Evolutionary conservation across 257 asterid genomes (phyloP).

Genomic region (Capsicum rhomboideum): DNA sequence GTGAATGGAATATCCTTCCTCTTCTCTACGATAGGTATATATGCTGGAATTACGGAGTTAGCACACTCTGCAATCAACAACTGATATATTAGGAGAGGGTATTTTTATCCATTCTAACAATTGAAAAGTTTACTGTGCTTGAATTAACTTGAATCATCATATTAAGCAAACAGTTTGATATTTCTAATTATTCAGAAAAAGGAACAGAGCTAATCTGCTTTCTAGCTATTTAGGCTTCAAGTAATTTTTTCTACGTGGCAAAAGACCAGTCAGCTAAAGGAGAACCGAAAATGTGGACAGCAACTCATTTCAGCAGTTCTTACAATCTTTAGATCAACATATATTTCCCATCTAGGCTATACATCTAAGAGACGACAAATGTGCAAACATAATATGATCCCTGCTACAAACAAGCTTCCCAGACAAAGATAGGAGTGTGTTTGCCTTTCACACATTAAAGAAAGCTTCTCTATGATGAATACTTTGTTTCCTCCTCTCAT

Average conservation of each 20-base stretch:
- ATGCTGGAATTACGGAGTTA: constrained; percentile 88
- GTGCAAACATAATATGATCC: neutral
- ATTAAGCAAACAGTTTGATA: neutral
- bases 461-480: neutral
- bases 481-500: neutral
- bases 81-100: neutral
- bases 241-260: neutral
- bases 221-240: neutral
- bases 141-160: neutral
- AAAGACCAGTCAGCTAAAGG: neutral
- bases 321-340: neutral
- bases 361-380: neutral
- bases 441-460: neutral
- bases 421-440: too few species aligned
- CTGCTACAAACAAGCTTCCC: neutral
- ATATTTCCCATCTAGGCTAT: neutral
- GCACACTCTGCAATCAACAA: constrained; percentile 77
- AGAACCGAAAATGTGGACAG: neutral
- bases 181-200: neutral
- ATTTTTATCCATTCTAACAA: neutral
- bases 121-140: neutral
- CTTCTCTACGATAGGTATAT: constrained; percentile 77
- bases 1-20: constrained; percentile 78
- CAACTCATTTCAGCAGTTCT: neutral
- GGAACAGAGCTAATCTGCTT: neutral